Percentiles rank a stretch among this genome's conserved stretches.
Evolutionary conservation across 441 rosid genomes (phyloP).

Genomic region (Populus trichocarpa): DNA sequence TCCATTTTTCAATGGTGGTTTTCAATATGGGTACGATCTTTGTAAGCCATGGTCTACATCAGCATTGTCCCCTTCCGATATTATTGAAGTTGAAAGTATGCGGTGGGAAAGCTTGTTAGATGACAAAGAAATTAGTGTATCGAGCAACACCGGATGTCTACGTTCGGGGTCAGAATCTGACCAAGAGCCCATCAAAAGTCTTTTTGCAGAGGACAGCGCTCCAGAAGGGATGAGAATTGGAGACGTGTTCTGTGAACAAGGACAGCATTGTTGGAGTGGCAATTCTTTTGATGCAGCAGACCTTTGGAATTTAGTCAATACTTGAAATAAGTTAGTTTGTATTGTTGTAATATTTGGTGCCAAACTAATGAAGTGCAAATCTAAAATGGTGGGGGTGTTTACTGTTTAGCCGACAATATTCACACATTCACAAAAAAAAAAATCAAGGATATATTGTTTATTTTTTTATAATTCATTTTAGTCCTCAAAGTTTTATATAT

Average conservation of each 20-base stretch:
- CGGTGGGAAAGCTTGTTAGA: conserved; percentile 30
- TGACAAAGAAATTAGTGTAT: conserved; percentile 2
- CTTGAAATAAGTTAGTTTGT: background rate
- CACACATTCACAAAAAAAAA: too few species aligned
- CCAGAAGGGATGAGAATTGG: background rate
- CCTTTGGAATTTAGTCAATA: background rate
- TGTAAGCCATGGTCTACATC: background rate
- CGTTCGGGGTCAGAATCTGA: background rate
- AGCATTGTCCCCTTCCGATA: background rate
- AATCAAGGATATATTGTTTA: too few species aligned
- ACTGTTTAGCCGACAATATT: too few species aligned
- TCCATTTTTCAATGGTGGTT: background rate
- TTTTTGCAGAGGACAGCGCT: background rate
- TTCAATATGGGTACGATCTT: background rate
- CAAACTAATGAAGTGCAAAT: too few species aligned
- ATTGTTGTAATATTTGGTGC: too few species aligned
- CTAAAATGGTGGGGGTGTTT: too few species aligned
- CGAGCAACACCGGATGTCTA: background rate
- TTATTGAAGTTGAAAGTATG: background rate
- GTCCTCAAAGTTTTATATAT: too few species aligned
- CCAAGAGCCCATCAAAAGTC: background rate
- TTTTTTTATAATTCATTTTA: too few species aligned
- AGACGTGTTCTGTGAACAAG: background rate
- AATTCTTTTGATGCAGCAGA: background rate
- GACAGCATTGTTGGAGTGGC: background rate